Evolutionary conservation across 495 filamentous ascomycete species (phyloP).

Genomic region (Tuber magnatum): DNA sequence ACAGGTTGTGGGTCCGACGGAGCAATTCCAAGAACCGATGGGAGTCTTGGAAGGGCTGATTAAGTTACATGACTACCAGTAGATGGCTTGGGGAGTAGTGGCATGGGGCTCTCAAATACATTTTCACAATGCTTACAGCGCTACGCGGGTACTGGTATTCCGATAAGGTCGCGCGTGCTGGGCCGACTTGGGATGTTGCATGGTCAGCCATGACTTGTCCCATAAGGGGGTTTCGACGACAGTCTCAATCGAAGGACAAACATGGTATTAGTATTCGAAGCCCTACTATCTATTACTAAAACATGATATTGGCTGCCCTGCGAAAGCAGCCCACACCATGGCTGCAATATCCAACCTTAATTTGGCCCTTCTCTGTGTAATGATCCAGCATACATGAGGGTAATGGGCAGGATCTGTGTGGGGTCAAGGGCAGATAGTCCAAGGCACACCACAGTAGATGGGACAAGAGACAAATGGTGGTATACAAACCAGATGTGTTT

Average conservation of each 20-base stretch:
- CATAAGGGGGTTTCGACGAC: not conserved
- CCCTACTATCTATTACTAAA: not conserved
- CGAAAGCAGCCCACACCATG: not conserved
- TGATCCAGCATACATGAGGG: too few relatives aligned
- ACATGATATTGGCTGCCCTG: not conserved
- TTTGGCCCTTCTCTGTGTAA: not conserved
- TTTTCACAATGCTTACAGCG: not conserved
- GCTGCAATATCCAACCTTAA: not conserved
- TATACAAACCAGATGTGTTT: too few relatives aligned
- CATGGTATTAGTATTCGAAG: not conserved
- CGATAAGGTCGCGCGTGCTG: not conserved
- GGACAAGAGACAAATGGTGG: too few relatives aligned
- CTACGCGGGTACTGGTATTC: not conserved
- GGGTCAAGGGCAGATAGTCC: too few relatives aligned
- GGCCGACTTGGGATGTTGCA: not conserved
- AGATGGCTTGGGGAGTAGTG: not conserved
- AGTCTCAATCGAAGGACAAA: not conserved
- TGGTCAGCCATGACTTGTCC: not conserved
- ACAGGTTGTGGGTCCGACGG: too few relatives aligned
- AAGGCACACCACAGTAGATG: too few relatives aligned
- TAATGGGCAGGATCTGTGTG: too few relatives aligned
- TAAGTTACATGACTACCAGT: not conserved
- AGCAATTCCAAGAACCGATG: too few relatives aligned
- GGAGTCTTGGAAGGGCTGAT: not conserved
- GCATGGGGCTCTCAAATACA: not conserved